Evolutionary conservation across 441 rosid genomes (phyloP).

Genomic region (Populus hybrid): DNA sequence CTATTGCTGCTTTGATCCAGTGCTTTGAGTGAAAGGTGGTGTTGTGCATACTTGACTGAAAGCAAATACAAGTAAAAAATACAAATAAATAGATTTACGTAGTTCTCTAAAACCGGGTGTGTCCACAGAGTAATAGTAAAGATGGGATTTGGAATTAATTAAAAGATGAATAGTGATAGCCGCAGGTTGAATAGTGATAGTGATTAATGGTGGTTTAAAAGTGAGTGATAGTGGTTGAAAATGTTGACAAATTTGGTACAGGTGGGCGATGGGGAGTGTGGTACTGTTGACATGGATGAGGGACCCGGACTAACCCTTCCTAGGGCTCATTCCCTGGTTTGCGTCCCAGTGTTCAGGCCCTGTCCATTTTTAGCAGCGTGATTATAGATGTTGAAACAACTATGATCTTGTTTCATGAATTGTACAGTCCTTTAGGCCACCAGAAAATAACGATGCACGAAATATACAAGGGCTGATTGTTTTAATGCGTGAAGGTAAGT

Average conservation of each 20-base stretch:
- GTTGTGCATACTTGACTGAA: no score
- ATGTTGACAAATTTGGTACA: no score
- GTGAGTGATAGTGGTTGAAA: no score
- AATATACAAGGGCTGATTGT: background rate
- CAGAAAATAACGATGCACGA: background rate
- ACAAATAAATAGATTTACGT: no score
- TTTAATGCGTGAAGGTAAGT: no score
- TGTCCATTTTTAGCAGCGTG: conserved; percentile 26
- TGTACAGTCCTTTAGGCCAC: background rate
- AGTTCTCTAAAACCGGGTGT: no score
- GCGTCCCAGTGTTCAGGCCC: conserved; percentile 41
- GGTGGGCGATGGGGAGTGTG: conserved; percentile 22
- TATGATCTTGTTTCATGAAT: background rate
- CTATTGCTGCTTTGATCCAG: conserved; percentile 47
- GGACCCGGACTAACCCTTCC: conserved; percentile 48
- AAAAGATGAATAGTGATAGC: no score
- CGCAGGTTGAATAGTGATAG: no score
- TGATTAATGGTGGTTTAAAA: no score
- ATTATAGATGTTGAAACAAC: background rate
- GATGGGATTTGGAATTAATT: no score
- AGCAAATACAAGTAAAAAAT: no score
- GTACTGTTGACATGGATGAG: conserved; percentile 48
- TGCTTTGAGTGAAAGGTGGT: conserved; percentile 41
- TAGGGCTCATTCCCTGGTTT: conserved; percentile 49
- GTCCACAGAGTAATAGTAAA: no score